Conservation (phyloP, 2,329 filamentous ascomycete species). For the Elsinoe australis region DNA sequence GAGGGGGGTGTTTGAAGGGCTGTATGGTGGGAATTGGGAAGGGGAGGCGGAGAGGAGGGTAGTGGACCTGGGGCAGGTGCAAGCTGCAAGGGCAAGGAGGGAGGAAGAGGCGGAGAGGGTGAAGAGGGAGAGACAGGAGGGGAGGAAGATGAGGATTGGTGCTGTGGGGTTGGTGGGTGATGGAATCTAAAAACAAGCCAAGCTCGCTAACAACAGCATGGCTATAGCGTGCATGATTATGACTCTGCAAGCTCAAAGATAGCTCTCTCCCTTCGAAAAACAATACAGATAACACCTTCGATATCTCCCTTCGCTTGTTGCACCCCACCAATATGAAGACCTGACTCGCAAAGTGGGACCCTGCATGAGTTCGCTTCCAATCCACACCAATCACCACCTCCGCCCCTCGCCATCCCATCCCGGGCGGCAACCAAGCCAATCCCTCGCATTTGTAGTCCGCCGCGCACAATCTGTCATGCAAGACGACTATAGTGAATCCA, state of each 20-base stretch:
- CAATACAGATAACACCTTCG: neutral
- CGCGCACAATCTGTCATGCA: neutral
- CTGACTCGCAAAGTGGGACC: slow-evolving; percentile 1
- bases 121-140: slow-evolving; percentile 21
- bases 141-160: slow-evolving; percentile 20
- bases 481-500: neutral
- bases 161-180: neutral
- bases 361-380: slow-evolving; percentile 4
- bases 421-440: slow-evolving; percentile 3
- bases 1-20: slow-evolving; percentile 28
- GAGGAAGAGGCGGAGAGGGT: slow-evolving; percentile 22
- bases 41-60: slow-evolving; percentile 30
- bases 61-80: slow-evolving; percentile 28
- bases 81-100: slow-evolving; percentile 22
- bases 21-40: slow-evolving; percentile 25
- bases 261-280: neutral
- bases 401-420: neutral
- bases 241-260: neutral
- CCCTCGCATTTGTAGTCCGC: neutral
- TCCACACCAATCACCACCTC: slow-evolving; percentile 1
- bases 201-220: too few relatives aligned
- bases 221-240: neutral
- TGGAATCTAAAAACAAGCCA: too few relatives aligned
- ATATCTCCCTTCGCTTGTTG: neutral
- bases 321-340: neutral